A percentile compares a stretch with the other conserved stretches of the same genome.
Evolutionary conservation across 768 basidiomycete genomes (phyloP).

Genomic region (Cystobasidium tubakii): DNA sequence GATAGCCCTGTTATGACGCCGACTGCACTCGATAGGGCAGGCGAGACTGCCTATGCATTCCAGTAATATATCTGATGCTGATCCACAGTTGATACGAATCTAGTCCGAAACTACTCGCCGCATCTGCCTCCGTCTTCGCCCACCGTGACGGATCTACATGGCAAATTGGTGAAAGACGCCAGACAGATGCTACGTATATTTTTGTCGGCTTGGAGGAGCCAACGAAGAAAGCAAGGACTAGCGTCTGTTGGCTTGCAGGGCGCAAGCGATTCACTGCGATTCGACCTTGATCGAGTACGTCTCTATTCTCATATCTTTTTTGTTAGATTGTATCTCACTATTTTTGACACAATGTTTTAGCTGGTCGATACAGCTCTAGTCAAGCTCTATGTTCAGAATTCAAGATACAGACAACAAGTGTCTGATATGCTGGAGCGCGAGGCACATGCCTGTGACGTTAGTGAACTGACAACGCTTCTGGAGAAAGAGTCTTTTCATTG

Average conservation of each 20-base stretch:
- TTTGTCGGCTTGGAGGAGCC: constrained; percentile 39
- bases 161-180: constrained; percentile 22
- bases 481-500: constrained; percentile 26
- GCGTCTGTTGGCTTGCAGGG: background rate
- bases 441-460: constrained; percentile 39
- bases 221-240: constrained; percentile 12
- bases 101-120: constrained; percentile 45
- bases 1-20: no score
- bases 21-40: no score
- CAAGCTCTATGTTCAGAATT: constrained; percentile 15
- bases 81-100: constrained; percentile 39
- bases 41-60: no score
- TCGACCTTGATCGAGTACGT: constrained; percentile 40
- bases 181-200: constrained; percentile 29
- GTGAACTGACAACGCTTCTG: constrained; percentile 14
- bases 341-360: constrained; percentile 11
- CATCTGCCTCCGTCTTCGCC: constrained; percentile 41
- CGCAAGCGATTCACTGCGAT: background rate
- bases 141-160: constrained; percentile 31
- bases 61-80: background rate
- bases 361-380: constrained; percentile 29
- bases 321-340: background rate
- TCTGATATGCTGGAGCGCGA: constrained; percentile 37
- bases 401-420: background rate
- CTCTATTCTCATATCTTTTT: background rate